Base-by-base conservation (phyloP, 164 flowering plant species). In the Houttuynia cordata region DNA sequence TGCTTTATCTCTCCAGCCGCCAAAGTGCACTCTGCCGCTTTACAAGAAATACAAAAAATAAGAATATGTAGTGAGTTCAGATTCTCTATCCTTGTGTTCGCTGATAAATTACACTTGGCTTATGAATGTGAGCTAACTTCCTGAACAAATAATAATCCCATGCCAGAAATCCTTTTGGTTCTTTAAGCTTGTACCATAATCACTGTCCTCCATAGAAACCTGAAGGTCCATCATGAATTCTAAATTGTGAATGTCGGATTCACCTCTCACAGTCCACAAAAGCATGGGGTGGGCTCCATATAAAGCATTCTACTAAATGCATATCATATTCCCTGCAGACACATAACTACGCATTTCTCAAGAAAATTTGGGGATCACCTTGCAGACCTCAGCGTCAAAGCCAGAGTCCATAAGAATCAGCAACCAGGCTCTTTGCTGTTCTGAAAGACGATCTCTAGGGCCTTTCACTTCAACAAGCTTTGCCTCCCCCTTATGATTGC, bases 391-490 rank as follows among this genome's bases (percentile, higher is more conserved):
- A 6, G 72, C 63, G 56, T 59, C 72, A 69, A 92, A 92, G 34
- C 98, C 96, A 61, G 80, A 85, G 60, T 92, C 98, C 87, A 84
- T 86, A 15, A 89, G 68, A 45, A 84, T 66, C 60, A 92, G 73
- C 63, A 92, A 65, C 91, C 98, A 89, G 56, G 98, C 98, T 56
- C 87, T 70, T 72, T 92, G 98, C 74, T 92, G 98, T 70, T 92
- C 98, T 9, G 97, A 92, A 45, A 92, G 96, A 41, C 82, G 66
- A 64, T 89, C 98, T 37, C 74, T 78, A 0, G 91, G 96, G 34
- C 97, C 93, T 70, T 92, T 89, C 10, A 92, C 96, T 77, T 92
- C 98, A 56, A 87, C 98, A 70, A 92, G 93, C 78, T 89, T 92
- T 19, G 95, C 95, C 76, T 92, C 95, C 23, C 92, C 96, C 24